Evolutionary conservation across 139 green algal genomes (phyloP), one percentile per base, ranked within the genome.

Genomic region (Coccomyxa sp.): DNA sequence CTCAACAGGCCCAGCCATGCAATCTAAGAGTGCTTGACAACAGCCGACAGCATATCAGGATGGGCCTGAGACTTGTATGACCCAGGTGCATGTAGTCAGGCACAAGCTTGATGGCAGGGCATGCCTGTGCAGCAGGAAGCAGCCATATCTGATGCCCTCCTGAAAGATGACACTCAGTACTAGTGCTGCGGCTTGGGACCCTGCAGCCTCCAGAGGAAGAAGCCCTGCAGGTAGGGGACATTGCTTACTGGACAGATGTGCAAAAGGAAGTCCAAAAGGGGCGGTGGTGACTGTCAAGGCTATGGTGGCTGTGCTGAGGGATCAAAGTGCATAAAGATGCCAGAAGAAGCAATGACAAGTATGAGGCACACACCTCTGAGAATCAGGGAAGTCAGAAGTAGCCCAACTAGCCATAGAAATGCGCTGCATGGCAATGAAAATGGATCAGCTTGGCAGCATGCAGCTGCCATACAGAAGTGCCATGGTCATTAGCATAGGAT

Each of bases 321-420:
- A 50, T 35, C 0, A 27, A 40, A 38, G 29, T n/a, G 0, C 6
- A 64, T 16, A 18, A 22, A 39, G 16, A 38, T 37, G 27, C 39
- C 22, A 77, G 38, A 54, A 39, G 44, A 24, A 37, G 35, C 75
- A 73, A 29, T 34, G 4, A 9, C 35, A 2, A 14, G 12, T 29
- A 50, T 3, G 18, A 36, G 31, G 24, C 9, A 2, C 75, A 50
- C 55, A 82, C 81, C 84, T 86, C 82, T 58, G 18, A 87, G 84
- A 8, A 89, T 24, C 6, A 68, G 35, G 27, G 85, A 81, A 38
- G 86, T 84, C 9, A 84, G 8, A 6, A 90, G 75, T 6, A 90
- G 80, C 4, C 54, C 77, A 31, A 83, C 55, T 39, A 90, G 74
- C 86, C 86, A 90, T 37, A 64, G 85, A 33, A 88, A 89, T 4